Base-by-base conservation (phyloP, 306 rosid species). In the Dryas octopetala region DNA sequence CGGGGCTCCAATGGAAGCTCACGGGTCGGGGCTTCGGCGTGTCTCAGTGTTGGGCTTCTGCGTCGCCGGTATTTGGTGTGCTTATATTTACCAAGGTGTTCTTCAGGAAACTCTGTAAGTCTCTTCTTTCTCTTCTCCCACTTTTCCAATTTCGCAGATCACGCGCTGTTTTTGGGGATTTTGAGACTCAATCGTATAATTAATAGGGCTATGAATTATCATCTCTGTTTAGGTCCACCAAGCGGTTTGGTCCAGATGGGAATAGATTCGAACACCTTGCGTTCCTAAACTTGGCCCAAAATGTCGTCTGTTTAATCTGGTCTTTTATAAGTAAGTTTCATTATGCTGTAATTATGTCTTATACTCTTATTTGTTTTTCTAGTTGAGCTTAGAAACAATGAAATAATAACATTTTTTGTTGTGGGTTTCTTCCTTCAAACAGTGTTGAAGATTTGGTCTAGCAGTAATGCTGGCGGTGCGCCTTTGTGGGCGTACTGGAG, bases 401-500 rank as follows among this genome's bases (percentile, higher is more conserved):
- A 17, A 45, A 10, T 9, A 16, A 16, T 70, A 2, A 32, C 38
- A 38, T 70, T 2, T 68, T 61, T 46, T 57, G 10, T 2, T 16
- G n/a, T 44, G 66, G 76, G 59, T 77, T 46, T 53, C 64, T 38
- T 66, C 75, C 64, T 38, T 66, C 75, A 51, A 67, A 38, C 84
- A 95, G 99, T 95, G 99, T 81, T 95, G 53, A 92, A 82, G 89
- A 76, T 95, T 38, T 95, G 93, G 92, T 86, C 93, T 38, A 55
- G 77, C 63, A 80, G 97, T 14, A 80, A 83, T 77, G 73, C 76
- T 51, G 89, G 89, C 2, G 97, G 99, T 66, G 97, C 99, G 63
- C 97, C 99, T 14, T 84, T 89, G 98, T 82, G 93, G 97, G 62
- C 89, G 14, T 96, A 86, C 70, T 92, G 99, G 99, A 92, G 99